Evolutionary conservation across 1,139 yeast species (phyloP).

Genomic region (Candida glucosophila): DNA sequence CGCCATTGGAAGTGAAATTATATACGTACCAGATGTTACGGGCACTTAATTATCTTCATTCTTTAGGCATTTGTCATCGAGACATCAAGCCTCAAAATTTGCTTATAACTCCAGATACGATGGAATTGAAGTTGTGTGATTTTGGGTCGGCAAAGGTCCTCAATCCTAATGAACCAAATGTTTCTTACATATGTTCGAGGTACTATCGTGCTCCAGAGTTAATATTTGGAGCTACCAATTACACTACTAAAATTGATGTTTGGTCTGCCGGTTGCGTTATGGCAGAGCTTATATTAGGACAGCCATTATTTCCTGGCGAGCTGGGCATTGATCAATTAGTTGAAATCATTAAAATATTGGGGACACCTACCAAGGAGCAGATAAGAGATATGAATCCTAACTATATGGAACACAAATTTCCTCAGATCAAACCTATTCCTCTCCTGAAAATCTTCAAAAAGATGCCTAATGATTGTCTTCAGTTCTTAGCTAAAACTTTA

Average conservation of each 20-base stretch:
- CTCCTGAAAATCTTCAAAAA: constrained; percentile 74
- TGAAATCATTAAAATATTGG: constrained; percentile 90
- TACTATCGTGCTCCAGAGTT: constrained; percentile 94
- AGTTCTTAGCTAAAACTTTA: constrained; percentile 49
- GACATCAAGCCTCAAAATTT: constrained; percentile 96
- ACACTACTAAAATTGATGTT: constrained; percentile 93
- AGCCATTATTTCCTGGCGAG: constrained; percentile 96
- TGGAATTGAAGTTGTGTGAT: constrained; percentile 85
- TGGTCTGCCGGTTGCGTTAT: constrained; percentile 99
- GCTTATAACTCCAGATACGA: constrained; percentile 76
- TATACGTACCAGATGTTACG: constrained; percentile 89
- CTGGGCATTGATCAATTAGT: constrained; percentile 96
- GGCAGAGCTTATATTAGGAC: constrained; percentile 93
- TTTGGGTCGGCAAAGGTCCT: constrained; percentile 97
- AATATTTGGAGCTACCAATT: constrained; percentile 84
- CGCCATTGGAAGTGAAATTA: constrained; percentile 77
- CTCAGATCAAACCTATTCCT: constrained; percentile 92
- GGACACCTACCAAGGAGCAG: constrained; percentile 91
- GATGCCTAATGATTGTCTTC: constrained; percentile 51
- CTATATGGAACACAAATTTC: constrained; percentile 95
- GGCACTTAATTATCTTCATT: constrained; percentile 86
- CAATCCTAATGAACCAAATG: constrained; percentile 87
- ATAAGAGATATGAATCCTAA: constrained; percentile 94
- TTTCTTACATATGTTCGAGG: constrained; percentile 91
- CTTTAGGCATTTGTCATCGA: constrained; percentile 89